Conservation (phyloP, 371 early-diverging fungal genomes). For the Rhizopus sp. region DNA sequence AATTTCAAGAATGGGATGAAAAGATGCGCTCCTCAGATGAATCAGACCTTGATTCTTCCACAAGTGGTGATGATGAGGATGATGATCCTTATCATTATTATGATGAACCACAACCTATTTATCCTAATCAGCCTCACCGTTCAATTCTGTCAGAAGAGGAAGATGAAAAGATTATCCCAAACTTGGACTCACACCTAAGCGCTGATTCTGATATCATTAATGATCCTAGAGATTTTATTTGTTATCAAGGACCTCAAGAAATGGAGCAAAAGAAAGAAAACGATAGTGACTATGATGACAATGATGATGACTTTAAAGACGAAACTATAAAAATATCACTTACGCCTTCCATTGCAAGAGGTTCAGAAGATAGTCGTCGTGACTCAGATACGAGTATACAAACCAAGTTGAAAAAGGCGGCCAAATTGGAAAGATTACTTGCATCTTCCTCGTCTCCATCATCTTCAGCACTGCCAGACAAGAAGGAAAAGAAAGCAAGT, state of each 20-base stretch:
- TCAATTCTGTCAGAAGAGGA: not conserved
- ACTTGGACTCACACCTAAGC: constrained; percentile 5
- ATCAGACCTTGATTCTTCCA: constrained; percentile 7
- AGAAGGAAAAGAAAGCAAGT: constrained; percentile 33
- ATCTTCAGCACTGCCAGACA: constrained; percentile 11
- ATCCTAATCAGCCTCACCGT: constrained; percentile 9
- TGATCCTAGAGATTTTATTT: constrained; percentile 6
- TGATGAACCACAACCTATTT: constrained; percentile 11
- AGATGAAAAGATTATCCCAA: not conserved
- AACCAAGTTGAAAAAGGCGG: constrained; percentile 34
- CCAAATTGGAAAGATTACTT: constrained; percentile 27
- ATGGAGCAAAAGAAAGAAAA: not conserved
- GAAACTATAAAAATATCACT: constrained; percentile 54
- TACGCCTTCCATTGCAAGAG: constrained; percentile 47
- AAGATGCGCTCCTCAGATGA: constrained; percentile 30
- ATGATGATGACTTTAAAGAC: constrained; percentile 25
- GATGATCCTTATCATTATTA: constrained; percentile 33
- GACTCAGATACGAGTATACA: constrained; percentile 12
- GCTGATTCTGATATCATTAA: constrained; percentile 26
- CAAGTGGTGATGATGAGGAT: constrained; percentile 17
- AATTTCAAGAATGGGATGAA: constrained; percentile 51
- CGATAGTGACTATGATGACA: not conserved
- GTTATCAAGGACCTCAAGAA: not conserved
- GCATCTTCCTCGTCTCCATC: constrained; percentile 7
- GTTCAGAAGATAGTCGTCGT: constrained; percentile 16